A percentile compares a stretch with the other conserved stretches of the same genome.
Conservation (phyloP, 106 monocot species). For the Chionographis japonica region DNA sequence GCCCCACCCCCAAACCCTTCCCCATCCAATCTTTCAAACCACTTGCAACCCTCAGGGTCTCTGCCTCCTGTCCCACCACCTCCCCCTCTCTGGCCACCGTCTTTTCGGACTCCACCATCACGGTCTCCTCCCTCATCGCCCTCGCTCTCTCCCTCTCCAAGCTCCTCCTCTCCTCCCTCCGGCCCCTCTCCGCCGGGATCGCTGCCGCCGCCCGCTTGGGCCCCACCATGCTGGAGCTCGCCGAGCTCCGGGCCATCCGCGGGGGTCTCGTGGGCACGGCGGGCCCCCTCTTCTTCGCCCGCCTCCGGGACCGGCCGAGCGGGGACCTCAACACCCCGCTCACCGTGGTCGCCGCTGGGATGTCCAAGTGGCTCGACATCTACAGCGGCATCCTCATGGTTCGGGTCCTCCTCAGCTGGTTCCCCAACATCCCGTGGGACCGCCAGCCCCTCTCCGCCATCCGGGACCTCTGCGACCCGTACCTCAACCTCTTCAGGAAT, state of each 20-base stretch:
- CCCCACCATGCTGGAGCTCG: background rate
- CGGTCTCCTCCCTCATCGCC: constrained; percentile 20
- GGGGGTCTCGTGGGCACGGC: background rate
- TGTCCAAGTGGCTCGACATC: constrained; percentile 75
- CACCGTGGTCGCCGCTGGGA: constrained; percentile 63
- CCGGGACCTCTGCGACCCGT: constrained; percentile 77
- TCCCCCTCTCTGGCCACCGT: constrained; percentile 2
- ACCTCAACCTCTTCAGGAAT: constrained; percentile 68
- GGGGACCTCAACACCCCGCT: constrained; percentile 69
- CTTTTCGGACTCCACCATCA: constrained; percentile 18
- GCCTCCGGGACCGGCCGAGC: constrained; percentile 44
- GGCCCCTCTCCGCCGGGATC: background rate
- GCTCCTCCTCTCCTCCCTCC: constrained; percentile 5
- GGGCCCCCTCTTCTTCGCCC: constrained; percentile 53
- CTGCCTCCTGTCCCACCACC: background rate
- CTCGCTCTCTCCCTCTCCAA: constrained; percentile 1
- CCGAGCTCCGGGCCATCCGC: constrained; percentile 1
- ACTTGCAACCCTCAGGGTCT: background rate
- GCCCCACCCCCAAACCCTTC: background rate
- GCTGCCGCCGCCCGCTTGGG: constrained; percentile 4
- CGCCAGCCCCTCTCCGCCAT: constrained; percentile 84
- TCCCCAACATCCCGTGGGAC: constrained; percentile 90
- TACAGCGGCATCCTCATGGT: constrained; percentile 81
- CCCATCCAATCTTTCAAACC: background rate
- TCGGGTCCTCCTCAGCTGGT: constrained; percentile 73